A percentile compares a stretch with the other conserved stretches of the same genome.
These are phyloP conservation scores for Arthrinium phaeospermum DNA, from an alignment of 2,329 filamentous ascomycete species.

Conservation along the genomic window DNA sequence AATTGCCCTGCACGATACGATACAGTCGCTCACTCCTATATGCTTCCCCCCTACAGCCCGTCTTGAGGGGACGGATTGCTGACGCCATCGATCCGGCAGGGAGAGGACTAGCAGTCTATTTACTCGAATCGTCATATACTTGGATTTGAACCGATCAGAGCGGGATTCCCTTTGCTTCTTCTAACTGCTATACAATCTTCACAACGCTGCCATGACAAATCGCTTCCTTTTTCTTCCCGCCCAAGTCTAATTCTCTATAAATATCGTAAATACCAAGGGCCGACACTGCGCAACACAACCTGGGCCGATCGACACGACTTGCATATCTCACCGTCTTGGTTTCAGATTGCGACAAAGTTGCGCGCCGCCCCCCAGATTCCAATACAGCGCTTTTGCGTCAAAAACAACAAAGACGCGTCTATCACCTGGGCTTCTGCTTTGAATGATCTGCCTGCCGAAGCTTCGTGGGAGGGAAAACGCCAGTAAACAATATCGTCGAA, in stretches of 20 bases:
- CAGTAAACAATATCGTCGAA: not conserved
- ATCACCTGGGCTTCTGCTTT: not conserved
- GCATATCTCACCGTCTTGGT: conserved; percentile 10
- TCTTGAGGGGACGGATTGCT: conserved; percentile 10
- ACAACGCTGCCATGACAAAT: conserved; percentile 4
- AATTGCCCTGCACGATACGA: not conserved
- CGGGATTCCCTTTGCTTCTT: not conserved
- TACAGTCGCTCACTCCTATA: conserved; percentile 5
- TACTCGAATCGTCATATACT: not conserved
- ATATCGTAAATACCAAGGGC: not conserved
- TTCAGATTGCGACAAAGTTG: conserved; percentile 15
- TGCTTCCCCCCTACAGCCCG: conserved; percentile 3
- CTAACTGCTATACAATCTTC: not conserved
- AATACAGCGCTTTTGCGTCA: not conserved
- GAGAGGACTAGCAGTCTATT: not conserved
- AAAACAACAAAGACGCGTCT: conserved; percentile 1
- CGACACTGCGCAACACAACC: not conserved
- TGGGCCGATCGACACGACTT: conserved; percentile 9
- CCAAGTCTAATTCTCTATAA: conserved; percentile 4
- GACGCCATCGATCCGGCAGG: not conserved
- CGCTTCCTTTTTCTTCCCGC: conserved; percentile 4
- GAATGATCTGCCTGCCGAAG: not conserved
- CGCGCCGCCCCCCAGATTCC: conserved; percentile 6
- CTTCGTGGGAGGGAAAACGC: not conserved
- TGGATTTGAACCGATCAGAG: not conserved